phyloP scores from a whole-genome alignment of 768 basidiomycete genomes.

The Harrya chromipes region DNA sequence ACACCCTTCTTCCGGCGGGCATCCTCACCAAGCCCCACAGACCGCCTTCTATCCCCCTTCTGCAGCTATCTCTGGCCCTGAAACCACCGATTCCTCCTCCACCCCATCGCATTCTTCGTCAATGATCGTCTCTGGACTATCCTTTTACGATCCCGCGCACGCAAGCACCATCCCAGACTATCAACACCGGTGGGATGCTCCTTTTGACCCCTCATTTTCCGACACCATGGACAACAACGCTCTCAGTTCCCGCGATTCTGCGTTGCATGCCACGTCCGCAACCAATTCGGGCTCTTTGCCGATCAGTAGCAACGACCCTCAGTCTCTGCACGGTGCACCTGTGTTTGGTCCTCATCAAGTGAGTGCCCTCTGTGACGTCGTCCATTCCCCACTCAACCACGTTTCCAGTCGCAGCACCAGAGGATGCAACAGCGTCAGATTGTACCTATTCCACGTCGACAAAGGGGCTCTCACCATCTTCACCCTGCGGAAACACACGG shows the following conservation, averaged over 20 bases:
- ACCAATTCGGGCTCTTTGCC: background rate
- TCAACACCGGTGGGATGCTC: constrained; percentile 33
- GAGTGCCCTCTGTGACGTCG: background rate
- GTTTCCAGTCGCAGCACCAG: background rate
- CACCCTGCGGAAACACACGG: background rate
- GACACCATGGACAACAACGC: background rate
- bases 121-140: constrained; percentile 55
- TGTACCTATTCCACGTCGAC: constrained; percentile 11
- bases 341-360: background rate
- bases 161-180: constrained; percentile 37
- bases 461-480: background rate
- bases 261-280: background rate
- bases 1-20: background rate
- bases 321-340: background rate
- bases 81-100: background rate
- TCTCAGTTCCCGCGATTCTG: background rate
- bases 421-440: constrained; percentile 9
- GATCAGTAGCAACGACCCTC: background rate
- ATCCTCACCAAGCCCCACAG: background rate
- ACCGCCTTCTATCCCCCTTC: constrained; percentile 3
- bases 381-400: background rate
- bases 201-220: constrained; percentile 16
- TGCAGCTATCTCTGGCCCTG: background rate
- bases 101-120: constrained; percentile 2
- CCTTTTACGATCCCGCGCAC: constrained; percentile 51